A percentile compares a stretch with the other conserved stretches of the same genome.
Evolutionary conservation across 148 eudicot species (phyloP).

Genomic region (Rhododendron henanense): DNA sequence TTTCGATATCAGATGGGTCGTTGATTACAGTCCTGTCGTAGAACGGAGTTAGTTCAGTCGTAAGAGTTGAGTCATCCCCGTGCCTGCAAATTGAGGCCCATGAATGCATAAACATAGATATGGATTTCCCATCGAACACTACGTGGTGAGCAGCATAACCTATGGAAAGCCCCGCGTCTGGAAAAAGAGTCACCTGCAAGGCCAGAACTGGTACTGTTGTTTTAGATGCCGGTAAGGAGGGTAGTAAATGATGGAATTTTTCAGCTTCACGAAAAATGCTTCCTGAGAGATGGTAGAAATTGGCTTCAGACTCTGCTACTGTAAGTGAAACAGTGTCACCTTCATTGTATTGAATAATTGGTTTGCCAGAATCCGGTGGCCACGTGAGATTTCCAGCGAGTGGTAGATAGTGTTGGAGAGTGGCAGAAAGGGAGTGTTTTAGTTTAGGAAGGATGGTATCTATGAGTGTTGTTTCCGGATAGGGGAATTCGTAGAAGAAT

Average conservation of each 20-base stretch:
- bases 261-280: neutral
- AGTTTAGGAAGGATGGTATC: neutral
- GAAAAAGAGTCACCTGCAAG: slow-evolving; percentile 16
- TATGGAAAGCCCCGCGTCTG: slow-evolving; percentile 8
- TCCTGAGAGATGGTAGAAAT: slow-evolving; percentile 3
- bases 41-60: neutral
- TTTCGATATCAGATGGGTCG: neutral
- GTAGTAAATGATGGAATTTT: neutral
- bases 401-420: slow-evolving; percentile 2
- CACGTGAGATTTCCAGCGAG: slow-evolving; percentile 8
- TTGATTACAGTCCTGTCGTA: neutral
- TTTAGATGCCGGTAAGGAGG: neutral
- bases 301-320: neutral
- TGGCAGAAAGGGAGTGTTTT: slow-evolving; percentile 11
- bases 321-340: slow-evolving; percentile 6
- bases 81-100: slow-evolving; percentile 15
- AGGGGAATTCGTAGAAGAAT: slow-evolving; percentile 1
- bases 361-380: neutral
- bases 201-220: neutral
- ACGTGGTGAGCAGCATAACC: slow-evolving; percentile 16
- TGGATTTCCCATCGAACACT: slow-evolving; percentile 13
- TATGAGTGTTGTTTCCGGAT: neutral
- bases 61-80: neutral
- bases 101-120: slow-evolving; percentile 15
- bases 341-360: neutral